These are phyloP conservation scores for Solanum chilense DNA, from an alignment of 257 asterid genomes.

Conservation along the genomic window DNA sequence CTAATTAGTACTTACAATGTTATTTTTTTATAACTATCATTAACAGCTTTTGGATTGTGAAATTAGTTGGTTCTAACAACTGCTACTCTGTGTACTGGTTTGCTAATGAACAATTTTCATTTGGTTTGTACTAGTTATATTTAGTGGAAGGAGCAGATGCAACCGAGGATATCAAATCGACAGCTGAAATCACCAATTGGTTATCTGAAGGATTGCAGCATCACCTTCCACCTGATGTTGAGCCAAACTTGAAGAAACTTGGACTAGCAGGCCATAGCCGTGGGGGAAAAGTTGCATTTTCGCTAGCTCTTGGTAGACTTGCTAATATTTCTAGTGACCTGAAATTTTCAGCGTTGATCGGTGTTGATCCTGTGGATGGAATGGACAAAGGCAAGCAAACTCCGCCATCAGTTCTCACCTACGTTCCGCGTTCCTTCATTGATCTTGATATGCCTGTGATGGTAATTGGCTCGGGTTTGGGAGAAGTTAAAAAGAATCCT, in stretches of 20 bases:
- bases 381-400: constrained; percentile 63
- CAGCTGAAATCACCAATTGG: constrained; percentile 59
- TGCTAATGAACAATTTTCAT: not conserved
- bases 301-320: constrained; percentile 29
- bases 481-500: constrained; percentile 48
- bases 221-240: constrained; percentile 45
- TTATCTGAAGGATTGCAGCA: constrained; percentile 32
- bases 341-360: constrained; percentile 66
- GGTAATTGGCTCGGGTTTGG: constrained; percentile 70
- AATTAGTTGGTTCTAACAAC: not conserved
- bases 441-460: constrained; percentile 35
- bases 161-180: constrained; percentile 42
- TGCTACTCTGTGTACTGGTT: not conserved
- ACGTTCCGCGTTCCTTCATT: constrained; percentile 46
- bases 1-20: not conserved
- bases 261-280: constrained; percentile 83
- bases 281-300: constrained; percentile 84
- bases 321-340: not conserved
- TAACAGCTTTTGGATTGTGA: not conserved
- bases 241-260: constrained; percentile 41
- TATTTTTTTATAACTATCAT: not conserved
- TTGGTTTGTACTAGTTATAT: not conserved
- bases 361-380: constrained; percentile 90
- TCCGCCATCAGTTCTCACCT: constrained; percentile 65
- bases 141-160: constrained; percentile 39